Base-by-base conservation (phyloP, 192 early-diverging fungal species). In the Geosiphon pyriformis region DNA sequence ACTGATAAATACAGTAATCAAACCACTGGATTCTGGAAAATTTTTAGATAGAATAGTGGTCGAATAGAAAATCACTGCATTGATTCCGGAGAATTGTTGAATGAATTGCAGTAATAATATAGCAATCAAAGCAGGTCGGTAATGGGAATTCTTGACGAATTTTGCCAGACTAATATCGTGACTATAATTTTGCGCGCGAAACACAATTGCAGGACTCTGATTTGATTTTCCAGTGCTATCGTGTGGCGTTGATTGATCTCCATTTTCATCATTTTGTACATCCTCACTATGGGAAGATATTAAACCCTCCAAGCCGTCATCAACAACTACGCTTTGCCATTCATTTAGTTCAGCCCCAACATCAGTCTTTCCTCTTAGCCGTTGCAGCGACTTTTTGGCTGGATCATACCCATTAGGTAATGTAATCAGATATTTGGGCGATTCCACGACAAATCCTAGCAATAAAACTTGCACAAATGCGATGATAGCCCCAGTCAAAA, bases 61-160 rank as follows among this genome's bases (percentile, higher is more conserved):
- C 0, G 90, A 92, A 67, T 93, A 96, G 72, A 85, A 93, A 59
- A 93, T 88, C 10, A 93, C 91, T 10, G 88, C 90, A 72, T 94
- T 96, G 71, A 92, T 92, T 25, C 94, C 94, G 35, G 88, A 90
- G 67, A 93, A 87, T 74, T 96, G 94, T 73, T 96, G 94, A 0
- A 86, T 73, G 3, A 92, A 53, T 72, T 92, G 92, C 4, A 94
- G 57, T 18, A 90, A 77, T 1, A 93, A 47, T 3, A 84, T 82
- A 50, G 87, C 74, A 29, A 83, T 69, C 4, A 92, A 79, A 0
- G 89, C 85, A 18, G 80, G 81, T 26, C 86, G 82, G 56, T 87
- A 89, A 3, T 82, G 73, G 0, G 73, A 52, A 15, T 68, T 70
- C 2, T 64, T 68, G 18, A 85, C 33, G 61, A 85, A 83, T 59